A percentile compares a stretch with the other conserved stretches of the same genome.
Conservation (phyloP, 768 basidiomycete species). For the Suillus clintonianus region DNA sequence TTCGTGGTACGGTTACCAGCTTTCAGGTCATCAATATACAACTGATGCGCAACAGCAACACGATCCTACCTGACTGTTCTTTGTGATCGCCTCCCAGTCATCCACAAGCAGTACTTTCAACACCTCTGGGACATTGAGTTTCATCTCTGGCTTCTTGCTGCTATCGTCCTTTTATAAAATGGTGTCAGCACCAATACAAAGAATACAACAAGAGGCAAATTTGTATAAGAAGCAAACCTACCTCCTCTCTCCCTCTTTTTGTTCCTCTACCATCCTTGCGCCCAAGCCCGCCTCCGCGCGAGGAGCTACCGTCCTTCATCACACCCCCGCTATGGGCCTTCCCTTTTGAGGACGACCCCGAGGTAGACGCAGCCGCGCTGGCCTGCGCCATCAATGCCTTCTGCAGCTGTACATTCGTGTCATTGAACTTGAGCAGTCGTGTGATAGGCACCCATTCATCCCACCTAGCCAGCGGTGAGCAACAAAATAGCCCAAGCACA, state of each 20-base stretch:
- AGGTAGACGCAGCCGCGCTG: conserved; percentile 42
- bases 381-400: conserved; percentile 58
- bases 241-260: conserved; percentile 76
- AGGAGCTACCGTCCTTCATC: conserved; percentile 28
- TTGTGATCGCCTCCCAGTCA: conserved; percentile 97
- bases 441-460: conserved; percentile 92
- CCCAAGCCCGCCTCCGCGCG: conserved; percentile 28
- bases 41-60: not conserved
- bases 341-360: conserved; percentile 29
- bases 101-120: conserved; percentile 90
- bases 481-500: not conserved
- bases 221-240: conserved; percentile 30
- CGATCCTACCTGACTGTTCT: conserved; percentile 77
- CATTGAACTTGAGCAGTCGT: conserved; percentile 84
- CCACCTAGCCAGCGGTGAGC: conserved; percentile 59
- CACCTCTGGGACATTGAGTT: conserved; percentile 85
- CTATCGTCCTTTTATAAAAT: conserved; percentile 62
- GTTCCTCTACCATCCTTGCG: conserved; percentile 70
- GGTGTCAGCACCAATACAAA: not conserved
- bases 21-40: conserved; percentile 30
- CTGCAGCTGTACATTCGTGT: conserved; percentile 76
- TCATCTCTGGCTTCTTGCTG: conserved; percentile 83
- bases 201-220: not conserved
- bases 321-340: conserved; percentile 21
- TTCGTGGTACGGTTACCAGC: conserved; percentile 83